These are phyloP conservation scores for Lactarius indigo DNA, from an alignment of 768 basidiomycete species.

Conservation along the genomic window DNA sequence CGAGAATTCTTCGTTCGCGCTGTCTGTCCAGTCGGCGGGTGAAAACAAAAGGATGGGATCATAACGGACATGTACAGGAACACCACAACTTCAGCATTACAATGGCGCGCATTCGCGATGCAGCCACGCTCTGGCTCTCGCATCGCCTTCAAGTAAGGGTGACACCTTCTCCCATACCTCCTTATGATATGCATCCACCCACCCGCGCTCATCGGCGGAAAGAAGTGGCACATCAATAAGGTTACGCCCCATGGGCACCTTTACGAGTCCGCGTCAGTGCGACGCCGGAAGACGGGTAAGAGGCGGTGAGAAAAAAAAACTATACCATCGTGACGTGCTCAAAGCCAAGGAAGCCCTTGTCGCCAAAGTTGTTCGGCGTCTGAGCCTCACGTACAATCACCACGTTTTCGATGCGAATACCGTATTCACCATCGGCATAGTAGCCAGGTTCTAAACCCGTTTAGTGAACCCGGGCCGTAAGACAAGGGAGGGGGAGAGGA, in stretches of 20 bases:
- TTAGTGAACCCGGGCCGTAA: not conserved
- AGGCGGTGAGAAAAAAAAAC: constrained; percentile 11
- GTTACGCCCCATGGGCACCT: constrained; percentile 86
- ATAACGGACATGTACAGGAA: not conserved
- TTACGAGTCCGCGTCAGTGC: constrained; percentile 13
- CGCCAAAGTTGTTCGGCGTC: constrained; percentile 75
- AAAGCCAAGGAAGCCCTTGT: constrained; percentile 78
- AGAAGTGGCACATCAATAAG: constrained; percentile 66
- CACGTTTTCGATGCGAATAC: constrained; percentile 91
- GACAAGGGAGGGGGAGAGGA: not conserved
- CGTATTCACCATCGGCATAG: constrained; percentile 86
- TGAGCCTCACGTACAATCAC: constrained; percentile 69
- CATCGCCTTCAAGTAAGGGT: constrained; percentile 63
- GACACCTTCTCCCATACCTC: constrained; percentile 71
- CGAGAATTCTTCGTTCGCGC: not conserved
- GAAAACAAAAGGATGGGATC: not conserved
- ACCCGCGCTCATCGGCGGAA: constrained; percentile 62
- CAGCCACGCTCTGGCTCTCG: constrained; percentile 59
- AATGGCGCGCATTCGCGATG: constrained; percentile 50
- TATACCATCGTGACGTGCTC: constrained; percentile 86
- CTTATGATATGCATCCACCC: constrained; percentile 83
- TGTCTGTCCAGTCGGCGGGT: not conserved
- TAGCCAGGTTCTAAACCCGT: constrained; percentile 72
- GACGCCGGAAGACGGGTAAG: not conserved
- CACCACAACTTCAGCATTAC: constrained; percentile 14